Base-by-base conservation (phyloP, 257 asterid species). In the Rubia yunnanensis region DNA sequence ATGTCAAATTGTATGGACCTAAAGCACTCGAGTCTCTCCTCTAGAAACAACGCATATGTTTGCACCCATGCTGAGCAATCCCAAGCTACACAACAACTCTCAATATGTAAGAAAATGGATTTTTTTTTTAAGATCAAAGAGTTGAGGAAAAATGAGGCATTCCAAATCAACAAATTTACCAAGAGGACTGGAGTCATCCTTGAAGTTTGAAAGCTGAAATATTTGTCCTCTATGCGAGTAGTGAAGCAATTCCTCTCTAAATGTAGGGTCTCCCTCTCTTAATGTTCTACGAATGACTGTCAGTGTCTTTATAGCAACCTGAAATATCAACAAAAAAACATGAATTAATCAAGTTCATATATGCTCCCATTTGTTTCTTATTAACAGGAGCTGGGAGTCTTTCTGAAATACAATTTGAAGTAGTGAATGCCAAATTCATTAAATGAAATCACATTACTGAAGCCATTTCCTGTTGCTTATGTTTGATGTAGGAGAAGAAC, bases 61-160 rank as follows among this genome's bases (percentile, higher is more conserved):
- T 96, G 80, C 0, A 91, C 84, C 95, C 97, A 91, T 23, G 91
- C 86, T 39, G 96, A 84, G 76, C 97, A 91, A 76, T 91, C 97
- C 95, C 96, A 91, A 59, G 96, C 96, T 91, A 85, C 82, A 82
- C 34, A 20, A 55, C 10, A 54, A 71, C 65, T n/a, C n/a, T n/a
- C n/a, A n/a, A n/a, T n/a, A n/a, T n/a, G n/a, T n/a, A n/a, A n/a
- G n/a, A n/a, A n/a, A 20, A 14, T 13, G 8, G 5, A 13, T 9
- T 5, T 28, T 11, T 18, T 41, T 8, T n/a, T 23, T 1, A 13
- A 20, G 10, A 7, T 2, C 7, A 1, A 20, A 15, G 11, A 26
- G n/a, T 13, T n/a, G n/a, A n/a, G n/a, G n/a, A 7, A 54, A 32
- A 5, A 52, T 35, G 59, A 49, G 18, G 57, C 30, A 44, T 1